Evolutionary conservation across 345 rosid species (phyloP), one percentile per base, ranked within the genome.

Genomic region (Ceriops zippeliana): DNA sequence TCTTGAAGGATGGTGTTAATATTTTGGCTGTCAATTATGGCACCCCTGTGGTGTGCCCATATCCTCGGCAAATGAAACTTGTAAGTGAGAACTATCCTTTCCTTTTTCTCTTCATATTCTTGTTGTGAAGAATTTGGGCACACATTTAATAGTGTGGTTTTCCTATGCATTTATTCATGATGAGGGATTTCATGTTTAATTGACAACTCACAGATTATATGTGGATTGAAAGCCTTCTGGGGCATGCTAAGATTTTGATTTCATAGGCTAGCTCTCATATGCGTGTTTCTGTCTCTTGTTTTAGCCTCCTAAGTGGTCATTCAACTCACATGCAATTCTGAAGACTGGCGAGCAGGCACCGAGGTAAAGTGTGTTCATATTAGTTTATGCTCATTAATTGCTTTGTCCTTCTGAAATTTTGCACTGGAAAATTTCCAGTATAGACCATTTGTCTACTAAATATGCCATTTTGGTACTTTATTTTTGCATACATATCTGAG

Each of bases 231-330:
- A 31, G 46, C 3, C 15, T 10, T 4, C 15, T 38, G 46, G 16
- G 10, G 59, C 16, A 63, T 54, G 53, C 47, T 30, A 42, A 24
- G 5, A 4, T 58, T 47, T 24, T 73, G 27, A 35, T 65, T 35
- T 46, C 47, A 42, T 21, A 46, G 76, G 62, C 61, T 58, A 67
- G 63, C 60, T 67, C 68, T 71, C 21, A 71, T 66, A 37, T 68
- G 52, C 42, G 64, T 53, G 68, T 61, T 75, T 62, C 32, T 58
- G 28, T 52, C 64, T 13, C 63, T 37, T 68, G n/a, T 64, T 80
- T 71, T 90, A 93, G 96, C 96, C 93, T 78, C 60, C 84, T 67
- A 91, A 87, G 78, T 93, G 97, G 98, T 76, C 92, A 32, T 91
- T 93, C 84, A 91, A 83, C 80, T 89, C 96, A 8, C 87, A 85